phyloP scores from a whole-genome alignment of 1,139 yeast species.

The Taphrina betulina region DNA sequence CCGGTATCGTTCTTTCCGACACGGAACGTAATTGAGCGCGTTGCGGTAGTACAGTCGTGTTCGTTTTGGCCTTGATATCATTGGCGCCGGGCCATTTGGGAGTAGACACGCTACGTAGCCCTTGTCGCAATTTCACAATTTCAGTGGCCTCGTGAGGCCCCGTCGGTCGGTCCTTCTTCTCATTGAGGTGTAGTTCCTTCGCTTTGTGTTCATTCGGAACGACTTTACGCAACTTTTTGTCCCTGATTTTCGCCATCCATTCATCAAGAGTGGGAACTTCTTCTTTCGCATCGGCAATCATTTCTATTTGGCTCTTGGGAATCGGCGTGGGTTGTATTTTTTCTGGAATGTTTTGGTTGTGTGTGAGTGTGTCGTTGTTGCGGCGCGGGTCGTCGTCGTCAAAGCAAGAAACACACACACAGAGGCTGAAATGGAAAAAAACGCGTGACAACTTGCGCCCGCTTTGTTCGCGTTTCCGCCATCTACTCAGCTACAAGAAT shows the following conservation, averaged over 20 bases:
- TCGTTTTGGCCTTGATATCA: conserved; percentile 2
- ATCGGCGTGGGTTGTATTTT: too few species aligned
- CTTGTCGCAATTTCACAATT: conserved; percentile 22
- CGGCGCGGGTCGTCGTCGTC: too few species aligned
- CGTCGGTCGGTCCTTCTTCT: background rate
- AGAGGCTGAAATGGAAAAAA: too few species aligned
- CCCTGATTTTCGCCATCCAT: conserved; percentile 31
- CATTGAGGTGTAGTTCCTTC: too few species aligned
- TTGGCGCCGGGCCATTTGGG: conserved; percentile 21
- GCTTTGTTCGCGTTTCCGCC: too few species aligned
- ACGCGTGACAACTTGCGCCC: too few species aligned
- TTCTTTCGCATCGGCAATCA: background rate
- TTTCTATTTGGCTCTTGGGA: too few species aligned
- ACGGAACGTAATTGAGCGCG: conserved; percentile 10
- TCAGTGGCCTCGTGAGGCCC: conserved; percentile 15
- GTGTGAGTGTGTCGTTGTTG: too few species aligned
- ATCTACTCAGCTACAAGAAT: too few species aligned
- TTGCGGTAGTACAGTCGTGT: conserved; percentile 6
- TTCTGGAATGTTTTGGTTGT: too few species aligned
- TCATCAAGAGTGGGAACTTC: conserved; percentile 14
- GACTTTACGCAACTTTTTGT: conserved; percentile 24
- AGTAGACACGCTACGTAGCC: conserved; percentile 18
- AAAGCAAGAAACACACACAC: too few species aligned
- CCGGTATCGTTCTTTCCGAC: conserved; percentile 1
- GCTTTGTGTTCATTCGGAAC: conserved; percentile 26